These are phyloP conservation scores for Trichoderma asperelloides DNA, from an alignment of 495 filamentous ascomycete species.

Conservation along the genomic window DNA sequence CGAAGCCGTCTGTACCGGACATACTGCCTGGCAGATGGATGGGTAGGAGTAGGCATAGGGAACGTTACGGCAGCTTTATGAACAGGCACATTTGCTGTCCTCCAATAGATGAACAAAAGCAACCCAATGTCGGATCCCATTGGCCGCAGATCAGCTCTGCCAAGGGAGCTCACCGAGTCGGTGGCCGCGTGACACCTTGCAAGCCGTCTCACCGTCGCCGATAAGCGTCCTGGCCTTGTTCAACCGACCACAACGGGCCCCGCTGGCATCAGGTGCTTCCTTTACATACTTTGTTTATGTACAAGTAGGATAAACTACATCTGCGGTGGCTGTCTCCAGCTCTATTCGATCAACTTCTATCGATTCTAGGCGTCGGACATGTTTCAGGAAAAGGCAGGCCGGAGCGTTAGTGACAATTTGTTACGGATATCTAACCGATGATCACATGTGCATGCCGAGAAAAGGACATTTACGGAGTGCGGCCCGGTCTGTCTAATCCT, in stretches of 20 bases:
- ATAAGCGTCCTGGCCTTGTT: background rate
- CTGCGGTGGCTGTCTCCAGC: background rate
- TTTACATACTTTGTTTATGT: background rate
- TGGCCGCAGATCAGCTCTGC: background rate
- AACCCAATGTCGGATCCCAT: no score
- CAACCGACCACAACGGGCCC: background rate
- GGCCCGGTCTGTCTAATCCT: background rate
- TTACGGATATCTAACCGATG: background rate
- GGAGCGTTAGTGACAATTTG: background rate
- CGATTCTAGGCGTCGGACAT: background rate
- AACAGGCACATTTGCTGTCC: no score
- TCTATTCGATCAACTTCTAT: background rate
- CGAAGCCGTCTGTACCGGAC: no score
- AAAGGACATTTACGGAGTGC: background rate
- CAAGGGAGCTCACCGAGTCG: background rate
- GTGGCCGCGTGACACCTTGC: background rate
- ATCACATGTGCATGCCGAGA: conserved; percentile 1
- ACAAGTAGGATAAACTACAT: background rate
- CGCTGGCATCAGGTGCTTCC: background rate
- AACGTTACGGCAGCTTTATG: no score
- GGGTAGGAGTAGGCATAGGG: no score
- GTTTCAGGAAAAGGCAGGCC: conserved; percentile 3
- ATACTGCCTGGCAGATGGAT: no score
- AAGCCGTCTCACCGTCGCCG: background rate
- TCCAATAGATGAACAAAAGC: no score